phyloP scores from a whole-genome alignment of 1,284 basidiomycete species.

The Leucoagaricus sp. region DNA sequence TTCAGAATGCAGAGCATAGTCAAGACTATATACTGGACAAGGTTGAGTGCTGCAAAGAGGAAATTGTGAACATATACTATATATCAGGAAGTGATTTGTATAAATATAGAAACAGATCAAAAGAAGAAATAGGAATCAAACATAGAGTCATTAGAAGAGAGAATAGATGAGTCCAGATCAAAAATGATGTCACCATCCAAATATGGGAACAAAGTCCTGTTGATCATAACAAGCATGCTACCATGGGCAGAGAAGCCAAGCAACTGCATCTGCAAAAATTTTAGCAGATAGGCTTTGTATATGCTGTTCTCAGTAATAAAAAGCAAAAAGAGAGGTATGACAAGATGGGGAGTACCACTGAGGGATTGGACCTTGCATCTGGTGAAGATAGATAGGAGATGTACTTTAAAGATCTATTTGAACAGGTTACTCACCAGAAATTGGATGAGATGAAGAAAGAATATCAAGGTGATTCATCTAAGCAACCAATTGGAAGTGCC shows the following conservation, averaged over 20 bases:
- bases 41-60: too few relatives aligned
- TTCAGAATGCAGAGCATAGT: too few relatives aligned
- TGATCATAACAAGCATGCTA: slow-evolving; percentile 85
- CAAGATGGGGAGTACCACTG: slow-evolving; percentile 80
- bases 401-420: slow-evolving; percentile 89
- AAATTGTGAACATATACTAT: too few relatives aligned
- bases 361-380: slow-evolving; percentile 69
- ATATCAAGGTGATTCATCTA: slow-evolving; percentile 88
- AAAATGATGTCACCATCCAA: too few relatives aligned
- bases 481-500: neutral
- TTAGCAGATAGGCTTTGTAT: slow-evolving; percentile 90
- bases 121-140: too few relatives aligned
- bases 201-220: too few relatives aligned
- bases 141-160: too few relatives aligned
- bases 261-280: slow-evolving; percentile 73
- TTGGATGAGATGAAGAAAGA: slow-evolving; percentile 89
- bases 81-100: too few relatives aligned
- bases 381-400: slow-evolving; percentile 90
- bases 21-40: too few relatives aligned
- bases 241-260: slow-evolving; percentile 61
- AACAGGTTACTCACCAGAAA: slow-evolving; percentile 80
- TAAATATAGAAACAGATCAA: too few relatives aligned
- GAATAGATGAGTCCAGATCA: too few relatives aligned
- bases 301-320: slow-evolving; percentile 82
- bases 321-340: slow-evolving; percentile 79